Percentiles rank a stretch among this genome's conserved stretches.
Evolutionary conservation across 2,329 filamentous ascomycete genomes (phyloP).

Genomic region (Lomentospora prolificans): DNA sequence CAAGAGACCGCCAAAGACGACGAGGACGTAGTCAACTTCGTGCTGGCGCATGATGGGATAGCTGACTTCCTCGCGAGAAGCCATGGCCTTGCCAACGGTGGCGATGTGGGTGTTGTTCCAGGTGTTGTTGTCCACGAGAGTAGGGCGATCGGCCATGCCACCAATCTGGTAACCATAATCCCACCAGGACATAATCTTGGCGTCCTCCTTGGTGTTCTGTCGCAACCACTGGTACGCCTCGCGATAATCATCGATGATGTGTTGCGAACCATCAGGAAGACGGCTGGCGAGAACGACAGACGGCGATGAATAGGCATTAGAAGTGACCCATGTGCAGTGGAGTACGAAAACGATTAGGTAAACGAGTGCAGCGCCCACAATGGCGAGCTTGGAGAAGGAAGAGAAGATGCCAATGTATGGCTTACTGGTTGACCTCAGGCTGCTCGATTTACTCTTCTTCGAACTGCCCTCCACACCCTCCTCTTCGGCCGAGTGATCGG

Average conservation of each 20-base stretch:
- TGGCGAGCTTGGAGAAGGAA: conserved; percentile 65
- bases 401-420: conserved; percentile 80
- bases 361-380: conserved; percentile 60
- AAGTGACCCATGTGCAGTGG: conserved; percentile 99
- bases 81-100: conserved; percentile 98
- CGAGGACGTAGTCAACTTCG: conserved; percentile 96
- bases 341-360: conserved; percentile 91
- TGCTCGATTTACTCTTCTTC: conserved; percentile 44
- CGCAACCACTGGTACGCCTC: conserved; percentile 99
- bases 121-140: conserved; percentile 97
- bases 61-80: conserved; percentile 91
- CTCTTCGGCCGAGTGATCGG: conserved; percentile 25
- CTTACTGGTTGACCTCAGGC: conserved; percentile 60
- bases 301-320: conserved; percentile 95
- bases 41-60: conserved; percentile 98
- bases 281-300: conserved; percentile 91
- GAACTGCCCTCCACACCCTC: conserved; percentile 38
- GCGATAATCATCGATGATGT: conserved; percentile 98
- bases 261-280: conserved; percentile 87
- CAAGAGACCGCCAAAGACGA: conserved; percentile 90
- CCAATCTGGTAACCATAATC: conserved; percentile 99
- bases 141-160: conserved; percentile 96
- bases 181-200: conserved; percentile 99
- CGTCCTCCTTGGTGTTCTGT: conserved; percentile 88
- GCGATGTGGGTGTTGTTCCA: conserved; percentile 99